These are phyloP conservation scores for Neurospora sp. DNA, from an alignment of 495 filamentous ascomycete species.

Conservation along the genomic window DNA sequence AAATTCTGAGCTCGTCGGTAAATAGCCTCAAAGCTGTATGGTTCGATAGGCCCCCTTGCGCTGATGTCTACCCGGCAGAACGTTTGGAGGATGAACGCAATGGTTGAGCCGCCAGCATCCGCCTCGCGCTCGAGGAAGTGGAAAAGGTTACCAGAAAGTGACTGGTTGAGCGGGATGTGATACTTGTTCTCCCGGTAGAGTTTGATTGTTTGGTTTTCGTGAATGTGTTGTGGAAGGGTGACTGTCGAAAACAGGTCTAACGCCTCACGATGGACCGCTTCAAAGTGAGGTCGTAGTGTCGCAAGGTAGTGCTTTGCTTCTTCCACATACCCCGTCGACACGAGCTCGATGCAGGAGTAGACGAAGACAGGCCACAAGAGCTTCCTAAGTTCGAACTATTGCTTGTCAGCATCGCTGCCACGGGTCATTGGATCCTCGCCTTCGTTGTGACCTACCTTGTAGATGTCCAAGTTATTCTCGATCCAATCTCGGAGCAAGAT, in stretches of 20 bases:
- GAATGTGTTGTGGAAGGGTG: conserved; percentile 64
- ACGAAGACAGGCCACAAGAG: conserved; percentile 89
- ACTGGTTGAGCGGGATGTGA: conserved; percentile 70
- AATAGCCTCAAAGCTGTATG: conserved; percentile 72
- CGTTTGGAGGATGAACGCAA: conserved; percentile 64
- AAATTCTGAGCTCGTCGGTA: conserved; percentile 45
- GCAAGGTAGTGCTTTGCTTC: conserved; percentile 65
- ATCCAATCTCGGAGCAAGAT: conserved; percentile 68
- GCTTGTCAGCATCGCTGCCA: conserved; percentile 19
- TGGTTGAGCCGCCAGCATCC: conserved; percentile 63
- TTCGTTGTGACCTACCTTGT: conserved; percentile 52
- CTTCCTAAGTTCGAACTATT: conserved; percentile 72
- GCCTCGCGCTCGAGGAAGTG: conserved; percentile 79
- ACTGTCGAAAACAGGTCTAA: conserved; percentile 57
- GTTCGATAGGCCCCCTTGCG: conserved; percentile 63
- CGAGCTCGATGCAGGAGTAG: conserved; percentile 78
- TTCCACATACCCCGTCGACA: conserved; percentile 57
- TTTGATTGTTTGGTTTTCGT: conserved; percentile 58
- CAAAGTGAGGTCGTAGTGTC: conserved; percentile 56
- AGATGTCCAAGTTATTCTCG: conserved; percentile 81
- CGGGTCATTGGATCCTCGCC: neutral
- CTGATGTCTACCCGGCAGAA: conserved; percentile 63
- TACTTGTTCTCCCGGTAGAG: conserved; percentile 80
- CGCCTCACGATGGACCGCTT: conserved; percentile 65
- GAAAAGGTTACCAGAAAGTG: conserved; percentile 67